Evolutionary conservation across 345 rosid genomes (phyloP).

Genomic region (Rubroshorea leprosula): DNA sequence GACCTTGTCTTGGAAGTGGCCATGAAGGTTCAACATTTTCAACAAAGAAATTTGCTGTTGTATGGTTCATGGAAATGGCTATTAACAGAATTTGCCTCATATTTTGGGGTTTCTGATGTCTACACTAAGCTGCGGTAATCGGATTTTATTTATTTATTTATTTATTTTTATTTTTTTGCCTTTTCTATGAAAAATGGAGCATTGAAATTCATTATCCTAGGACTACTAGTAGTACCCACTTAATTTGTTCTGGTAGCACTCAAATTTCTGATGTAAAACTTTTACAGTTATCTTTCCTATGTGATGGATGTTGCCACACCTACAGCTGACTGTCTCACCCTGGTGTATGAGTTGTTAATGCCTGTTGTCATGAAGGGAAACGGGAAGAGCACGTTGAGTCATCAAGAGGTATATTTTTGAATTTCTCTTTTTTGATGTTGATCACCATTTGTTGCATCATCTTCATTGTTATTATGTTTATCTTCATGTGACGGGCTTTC

Average conservation of each 20-base stretch:
- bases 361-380: constrained; percentile 90
- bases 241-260: constrained; percentile 7
- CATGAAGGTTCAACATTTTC: constrained; percentile 82
- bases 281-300: constrained; percentile 81
- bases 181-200: background rate
- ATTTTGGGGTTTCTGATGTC: constrained; percentile 87
- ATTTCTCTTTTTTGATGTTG: background rate
- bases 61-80: constrained; percentile 98
- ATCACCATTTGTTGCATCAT: background rate
- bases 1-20: constrained; percentile 87
- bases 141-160: background rate
- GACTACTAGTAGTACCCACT: background rate
- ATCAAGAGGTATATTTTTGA: constrained; percentile 77
- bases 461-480: background rate
- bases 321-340: constrained; percentile 82
- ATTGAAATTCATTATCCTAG: constrained; percentile 8
- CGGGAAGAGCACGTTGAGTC: constrained; percentile 75
- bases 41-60: constrained; percentile 75
- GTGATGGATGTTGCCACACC: constrained; percentile 99
- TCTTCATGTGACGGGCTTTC: background rate
- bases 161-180: too few relatives aligned
- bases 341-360: constrained; percentile 75
- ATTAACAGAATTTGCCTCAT: constrained; percentile 80
- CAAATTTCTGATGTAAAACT: constrained; percentile 7
- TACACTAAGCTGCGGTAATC: constrained; percentile 84